Evolutionary conservation across 495 filamentous ascomycete genomes (phyloP), one percentile per base, ranked within the genome.

Genomic region (Trichoderma reesei): DNA sequence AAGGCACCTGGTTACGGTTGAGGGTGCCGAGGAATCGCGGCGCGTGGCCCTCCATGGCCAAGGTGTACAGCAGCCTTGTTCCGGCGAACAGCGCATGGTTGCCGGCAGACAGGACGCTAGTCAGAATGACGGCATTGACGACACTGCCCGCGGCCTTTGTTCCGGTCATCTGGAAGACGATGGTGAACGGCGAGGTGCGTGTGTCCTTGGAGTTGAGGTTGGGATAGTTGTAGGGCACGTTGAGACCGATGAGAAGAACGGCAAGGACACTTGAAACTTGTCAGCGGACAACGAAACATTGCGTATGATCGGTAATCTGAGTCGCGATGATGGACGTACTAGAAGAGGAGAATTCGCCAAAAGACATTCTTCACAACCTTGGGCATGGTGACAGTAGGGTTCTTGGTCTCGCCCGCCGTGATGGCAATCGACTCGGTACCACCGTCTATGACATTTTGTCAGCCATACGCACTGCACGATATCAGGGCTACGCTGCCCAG

Each of bases 161-260:
- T 63, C 82, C 82, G 2, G 83, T 85, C 33, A 77, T 66, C 41
- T 76, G 68, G 26, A 87, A 80, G n/a, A 85, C 82, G 36, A 88
- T 78, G 2, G 85, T 85, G 56, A 87, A 84, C 5, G 85, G 85
- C 5, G 85, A 86, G 56, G 79, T 83, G 63, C 80, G 79, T 68
- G 78, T 48, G 66, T 69, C 60, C 76, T 77, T 64, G 75, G 74
- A 37, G 79, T 78, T 63, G 20, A 88, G 75, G 18, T 62, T 3
- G 65, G 65, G 63, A 73, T 78, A 76, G 67, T 79, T 75, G 59
- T 76, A 78, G 0, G 82, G 82, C 0, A 88, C 76, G 20, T 86
- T 81, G 63, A 88, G 72, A 33, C 83, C 83, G 61, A 88, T 76
- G 59, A 88, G 79, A 63, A 86, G 79, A 26, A 86, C 75, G n/a